Base-by-base conservation (phyloP, 495 filamentous ascomycete genomes). In the Xylaria nigripes region DNA sequence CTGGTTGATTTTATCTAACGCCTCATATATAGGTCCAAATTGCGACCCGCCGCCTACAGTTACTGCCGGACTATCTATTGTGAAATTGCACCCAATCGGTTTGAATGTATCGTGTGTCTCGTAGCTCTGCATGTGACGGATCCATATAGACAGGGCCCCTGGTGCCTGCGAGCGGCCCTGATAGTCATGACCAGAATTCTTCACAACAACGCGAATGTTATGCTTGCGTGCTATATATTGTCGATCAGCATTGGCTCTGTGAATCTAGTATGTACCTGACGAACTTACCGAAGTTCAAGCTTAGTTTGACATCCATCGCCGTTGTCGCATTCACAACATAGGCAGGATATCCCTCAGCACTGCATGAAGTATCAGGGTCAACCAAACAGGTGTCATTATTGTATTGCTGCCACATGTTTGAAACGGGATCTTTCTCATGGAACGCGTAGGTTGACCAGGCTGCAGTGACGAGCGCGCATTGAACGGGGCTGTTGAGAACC, bases 151-250 rank as follows among this genome's bases (percentile, higher is more conserved):
- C 29, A 81, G 64, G 2, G 78, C 74, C 29, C 76, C 72, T 8
- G 74, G 68, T 0, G 72, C 73, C n/a, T 58, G 59, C 1, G 67
- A 82, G 56, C 80, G 76, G 51, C 81, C 81, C 24, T 76, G 64
- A 61, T 75, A 74, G 51, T 81, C 81, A 64, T 83, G 82, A 3
- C 84, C 84, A 0, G 80, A 81, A 50, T 79, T 83, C 43, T 82
- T 81, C 40, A 89, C 71, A 30, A 85, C 66, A 9, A 87, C 58
- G 22, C 84, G 72, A 52, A 88, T 74, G 48, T 81, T 79, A 43
- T 82, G 64, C 40, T 72, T 56, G 18, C 62, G 69, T 21, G 76
- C 75, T 75, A 19, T 29, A 10, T 6, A 42, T 24, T 48, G 19
- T 29, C 8, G 44, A 18, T 56, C 38, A 56, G 21, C 9, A 22